phyloP scores from a whole-genome alignment of 768 basidiomycete genomes.

The Xerocomellus amylosporus region DNA sequence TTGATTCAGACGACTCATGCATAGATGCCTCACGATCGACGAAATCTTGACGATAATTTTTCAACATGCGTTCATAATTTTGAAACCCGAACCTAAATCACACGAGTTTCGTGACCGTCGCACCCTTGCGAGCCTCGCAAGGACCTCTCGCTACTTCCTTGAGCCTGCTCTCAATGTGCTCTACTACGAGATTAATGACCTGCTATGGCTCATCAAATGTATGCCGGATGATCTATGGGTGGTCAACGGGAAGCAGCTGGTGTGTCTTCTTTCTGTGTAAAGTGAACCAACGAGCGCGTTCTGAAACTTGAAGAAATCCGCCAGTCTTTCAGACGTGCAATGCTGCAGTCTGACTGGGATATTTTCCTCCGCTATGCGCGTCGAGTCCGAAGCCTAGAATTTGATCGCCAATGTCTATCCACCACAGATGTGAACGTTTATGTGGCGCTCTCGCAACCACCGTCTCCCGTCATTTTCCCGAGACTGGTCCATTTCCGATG shows the following conservation, averaged over 20 bases:
- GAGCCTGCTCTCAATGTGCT: slow-evolving; percentile 33
- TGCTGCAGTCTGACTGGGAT: slow-evolving; percentile 27
- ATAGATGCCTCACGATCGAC: slow-evolving; percentile 33
- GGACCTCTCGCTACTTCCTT: slow-evolving; percentile 30
- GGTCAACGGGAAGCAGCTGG: slow-evolving; percentile 32
- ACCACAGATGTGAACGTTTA: slow-evolving; percentile 26
- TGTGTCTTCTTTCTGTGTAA: slow-evolving; percentile 2
- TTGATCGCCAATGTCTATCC: slow-evolving; percentile 25
- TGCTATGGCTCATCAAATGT: slow-evolving; percentile 32
- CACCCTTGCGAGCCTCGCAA: slow-evolving; percentile 33
- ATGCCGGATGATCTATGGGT: slow-evolving; percentile 33
- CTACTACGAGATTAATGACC: slow-evolving; percentile 31
- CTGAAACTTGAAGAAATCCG: slow-evolving; percentile 1
- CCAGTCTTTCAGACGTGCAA: slow-evolving; percentile 24
- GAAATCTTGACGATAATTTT: slow-evolving; percentile 34
- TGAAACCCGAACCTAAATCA: slow-evolving; percentile 28
- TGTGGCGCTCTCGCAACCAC: slow-evolving; percentile 12
- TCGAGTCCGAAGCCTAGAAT: slow-evolving; percentile 32
- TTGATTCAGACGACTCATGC: slow-evolving; percentile 25
- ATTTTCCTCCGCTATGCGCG: slow-evolving; percentile 28
- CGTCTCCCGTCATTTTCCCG: slow-evolving; percentile 22
- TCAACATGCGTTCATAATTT: slow-evolving; percentile 28
- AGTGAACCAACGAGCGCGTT: background rate
- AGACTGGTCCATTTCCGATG: slow-evolving; percentile 29
- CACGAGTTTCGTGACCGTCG: slow-evolving; percentile 29